Base-by-base conservation (phyloP, 1,139 yeast genomes). In the Yamadazyma aaseri region DNA sequence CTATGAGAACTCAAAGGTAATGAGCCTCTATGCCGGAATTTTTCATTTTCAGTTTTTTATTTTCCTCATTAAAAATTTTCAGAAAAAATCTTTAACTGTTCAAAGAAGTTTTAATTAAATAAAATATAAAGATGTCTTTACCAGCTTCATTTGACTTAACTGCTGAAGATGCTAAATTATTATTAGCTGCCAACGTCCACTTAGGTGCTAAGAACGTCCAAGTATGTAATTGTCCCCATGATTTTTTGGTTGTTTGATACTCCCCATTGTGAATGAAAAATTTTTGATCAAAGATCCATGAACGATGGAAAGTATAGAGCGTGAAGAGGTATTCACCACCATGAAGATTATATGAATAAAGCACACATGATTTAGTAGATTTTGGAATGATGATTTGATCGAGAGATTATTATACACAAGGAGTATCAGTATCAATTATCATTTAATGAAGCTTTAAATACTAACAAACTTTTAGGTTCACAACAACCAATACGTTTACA, bases 201-300 rank as follows among this genome's bases (percentile, higher is more conserved):
- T 86, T 92, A 73, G 99, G 99, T 73, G 83, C 97, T 70, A 92
- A 92, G 89, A 94, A 94, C 87, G 95, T 92, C 71, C 97, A 92
- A 79, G 94, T 82, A 80, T 73, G 86, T 79, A 42, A n/a, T n/a
- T n/a, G n/a, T n/a, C n/a, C n/a, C n/a, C n/a, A n/a, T n/a, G n/a
- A n/a, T n/a, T n/a, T n/a, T n/a, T n/a, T n/a, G n/a, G n/a, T n/a
- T n/a, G n/a, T n/a, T n/a, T n/a, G n/a, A n/a, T n/a, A n/a, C n/a
- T n/a, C n/a, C n/a, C n/a, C n/a, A n/a, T 22, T 22, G 25, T 22
- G n/a, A 7, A 9, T 22, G 25, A 22, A 22, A 25, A 25, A 6
- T 25, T 14, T 14, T 8, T 25, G 11, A 25, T 25, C 25, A 9
- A 9, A 8, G n/a, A n/a, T n/a, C n/a, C n/a, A n/a, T n/a, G n/a